Percentiles rank a stretch among this genome's conserved stretches.
phyloP scores from a whole-genome alignment of 768 basidiomycete genomes.

The Podaxis sp. region DNA sequence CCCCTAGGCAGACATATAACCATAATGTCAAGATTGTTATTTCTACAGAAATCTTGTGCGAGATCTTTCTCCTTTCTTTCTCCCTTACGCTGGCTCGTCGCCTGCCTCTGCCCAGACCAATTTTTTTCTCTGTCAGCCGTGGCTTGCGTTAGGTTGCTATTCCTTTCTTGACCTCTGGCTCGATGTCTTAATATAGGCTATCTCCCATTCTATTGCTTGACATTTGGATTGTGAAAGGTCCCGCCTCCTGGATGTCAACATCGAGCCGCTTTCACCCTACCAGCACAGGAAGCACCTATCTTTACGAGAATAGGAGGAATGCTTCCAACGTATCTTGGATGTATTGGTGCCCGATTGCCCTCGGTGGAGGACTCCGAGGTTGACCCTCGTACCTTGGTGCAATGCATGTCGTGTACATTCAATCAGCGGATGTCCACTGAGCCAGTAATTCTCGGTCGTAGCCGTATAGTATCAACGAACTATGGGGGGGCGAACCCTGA shows the following conservation, averaged over 20 bases:
- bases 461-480: no score
- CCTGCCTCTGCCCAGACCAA: neutral
- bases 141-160: neutral
- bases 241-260: neutral
- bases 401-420: no score
- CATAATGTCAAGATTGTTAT: neutral
- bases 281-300: neutral
- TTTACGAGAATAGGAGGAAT: neutral
- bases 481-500: no score
- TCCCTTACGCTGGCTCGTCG: neutral
- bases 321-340: neutral
- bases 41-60: neutral
- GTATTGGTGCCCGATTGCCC: neutral
- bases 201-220: neutral
- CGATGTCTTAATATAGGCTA: neutral
- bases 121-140: neutral
- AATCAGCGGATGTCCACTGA: no score
- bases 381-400: neutral
- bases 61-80: neutral
- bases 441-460: no score
- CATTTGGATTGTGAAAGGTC: neutral
- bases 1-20: neutral
- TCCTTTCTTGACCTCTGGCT: neutral
- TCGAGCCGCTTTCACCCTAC: conserved; percentile 14
- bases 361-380: neutral